A percentile compares a stretch with the other conserved stretches of the same genome.
phyloP scores from a whole-genome alignment of 2,329 filamentous ascomycete genomes.

The Phialophora macrospora region DNA sequence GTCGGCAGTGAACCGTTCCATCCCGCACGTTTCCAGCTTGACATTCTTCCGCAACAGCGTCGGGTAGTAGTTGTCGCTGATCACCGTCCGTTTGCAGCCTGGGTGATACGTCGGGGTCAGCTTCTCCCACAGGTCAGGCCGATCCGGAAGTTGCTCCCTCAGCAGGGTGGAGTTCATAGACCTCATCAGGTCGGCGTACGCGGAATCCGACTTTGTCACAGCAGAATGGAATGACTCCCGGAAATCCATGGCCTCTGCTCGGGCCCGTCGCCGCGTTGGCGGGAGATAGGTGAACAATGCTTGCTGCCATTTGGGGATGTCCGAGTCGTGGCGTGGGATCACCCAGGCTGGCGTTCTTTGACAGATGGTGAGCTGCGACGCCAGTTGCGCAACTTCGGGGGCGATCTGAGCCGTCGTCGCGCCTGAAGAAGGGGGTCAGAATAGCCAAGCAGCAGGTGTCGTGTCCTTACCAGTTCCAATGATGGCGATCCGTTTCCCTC shows the following conservation, averaged over 20 bases:
- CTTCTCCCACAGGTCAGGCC: conserved; percentile 58
- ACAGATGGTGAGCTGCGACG: conserved; percentile 58
- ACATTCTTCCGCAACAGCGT: conserved; percentile 56
- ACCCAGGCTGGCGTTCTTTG: conserved; percentile 66
- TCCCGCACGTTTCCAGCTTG: conserved; percentile 56
- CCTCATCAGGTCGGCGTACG: conserved; percentile 50
- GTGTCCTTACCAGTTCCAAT: conserved; percentile 58
- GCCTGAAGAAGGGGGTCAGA: conserved; percentile 46
- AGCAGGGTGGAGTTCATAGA: conserved; percentile 47
- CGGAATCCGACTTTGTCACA: conserved; percentile 47
- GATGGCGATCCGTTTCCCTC: conserved; percentile 60
- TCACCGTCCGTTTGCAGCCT: conserved; percentile 53
- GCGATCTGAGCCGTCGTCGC: conserved; percentile 63
- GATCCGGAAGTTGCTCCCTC: conserved; percentile 53
- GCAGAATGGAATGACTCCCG: conserved; percentile 54
- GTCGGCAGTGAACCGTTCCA: conserved; percentile 52
- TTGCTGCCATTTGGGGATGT: conserved; percentile 51
- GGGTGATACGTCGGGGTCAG: conserved; percentile 59
- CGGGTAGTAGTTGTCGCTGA: conserved; percentile 62
- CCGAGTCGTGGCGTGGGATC: conserved; percentile 57
- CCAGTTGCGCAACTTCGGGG: conserved; percentile 59
- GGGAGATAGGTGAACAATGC: conserved; percentile 57
- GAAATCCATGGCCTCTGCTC: conserved; percentile 48
- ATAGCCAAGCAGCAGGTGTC: not conserved
- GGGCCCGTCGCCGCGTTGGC: conserved; percentile 55